Evolutionary conservation across 139 green algal species (phyloP), one percentile per base, ranked within the genome.

Genomic region (Micractinium sp.): DNA sequence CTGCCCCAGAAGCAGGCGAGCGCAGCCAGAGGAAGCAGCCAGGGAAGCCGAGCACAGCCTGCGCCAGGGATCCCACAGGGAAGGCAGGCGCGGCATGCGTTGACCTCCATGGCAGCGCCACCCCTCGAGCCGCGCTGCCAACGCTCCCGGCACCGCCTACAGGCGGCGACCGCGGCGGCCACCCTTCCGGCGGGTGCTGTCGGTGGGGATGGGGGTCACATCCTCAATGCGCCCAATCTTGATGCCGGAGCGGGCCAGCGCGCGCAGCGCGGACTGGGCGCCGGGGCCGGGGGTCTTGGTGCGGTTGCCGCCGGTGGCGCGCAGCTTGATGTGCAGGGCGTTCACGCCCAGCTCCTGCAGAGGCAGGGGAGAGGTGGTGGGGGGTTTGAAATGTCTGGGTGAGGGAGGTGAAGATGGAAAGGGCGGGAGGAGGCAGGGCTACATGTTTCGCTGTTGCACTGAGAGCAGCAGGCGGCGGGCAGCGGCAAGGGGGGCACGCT

Each of bases 171-270:
- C 97, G 81, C 98, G 96, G 92, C 98, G 97, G 91, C 98, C 98
- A 95, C 98, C 98, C 95, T 99, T 99, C 53, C 97, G 93, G 89
- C 98, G 94, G 81, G 98, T 99, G 93, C 91, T 96, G 94, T 99
- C 98, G 71, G 97, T 99, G 82, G 98, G 98, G 92, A 99, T 99
- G 89, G 98, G 98, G n/a, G 98, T 99, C 63, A 99, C 98, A 92
- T 99, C 98, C 96, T 99, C 98, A 90, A 99, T 99, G 89, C 98
- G 96, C 63, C 98, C 98, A 91, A 99, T 99, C 94, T 99, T 99
- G 91, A 99, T 97, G 87, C 98, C 98, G 12, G 98, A 95, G 88
- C 98, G 98, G n/a, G 98, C 98, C 81, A 99, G 95, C 35, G 98
- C 98, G 60, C 98, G 95, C 86, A 99, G 96, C 1, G 98, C 98